These are phyloP conservation scores for Agmasoma carcini DNA, from an alignment of 371 early-diverging fungal species.

Conservation along the genomic window DNA sequence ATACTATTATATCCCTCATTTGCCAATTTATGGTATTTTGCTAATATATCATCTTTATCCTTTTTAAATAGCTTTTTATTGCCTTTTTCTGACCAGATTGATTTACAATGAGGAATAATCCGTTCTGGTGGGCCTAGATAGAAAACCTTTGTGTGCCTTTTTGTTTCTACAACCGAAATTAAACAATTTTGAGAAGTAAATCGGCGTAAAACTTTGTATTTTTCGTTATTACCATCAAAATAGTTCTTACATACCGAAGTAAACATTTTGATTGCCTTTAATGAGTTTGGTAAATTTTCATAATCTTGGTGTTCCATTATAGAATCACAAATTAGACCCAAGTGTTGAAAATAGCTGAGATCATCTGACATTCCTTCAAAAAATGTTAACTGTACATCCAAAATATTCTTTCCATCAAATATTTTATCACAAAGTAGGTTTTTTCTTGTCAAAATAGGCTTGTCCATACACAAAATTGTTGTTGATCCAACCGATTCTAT, in stretches of 20 bases:
- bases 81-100: not conserved
- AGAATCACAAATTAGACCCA: not conserved
- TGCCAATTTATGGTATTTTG: not conserved
- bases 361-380: not conserved
- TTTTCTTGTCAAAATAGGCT: constrained; percentile 82
- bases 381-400: constrained; percentile 6
- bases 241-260: no score
- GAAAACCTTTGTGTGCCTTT: not conserved
- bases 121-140: not conserved
- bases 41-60: not conserved
- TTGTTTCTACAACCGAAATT: not conserved
- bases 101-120: not conserved
- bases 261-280: no score
- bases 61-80: not conserved
- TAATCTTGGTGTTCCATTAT: not conserved
- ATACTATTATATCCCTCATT: not conserved
- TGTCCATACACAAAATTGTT: constrained; percentile 76
- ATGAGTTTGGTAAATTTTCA: no score
- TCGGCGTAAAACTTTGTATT: no score
- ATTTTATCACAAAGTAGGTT: constrained; percentile 75
- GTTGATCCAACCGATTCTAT: constrained; percentile 83
- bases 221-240: no score
- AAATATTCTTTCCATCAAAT: constrained; percentile 57
- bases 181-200: not conserved
- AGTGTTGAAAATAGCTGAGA: no score